phyloP scores from a whole-genome alignment of 768 basidiomycete species.

The Kwoniella botswanensis region DNA sequence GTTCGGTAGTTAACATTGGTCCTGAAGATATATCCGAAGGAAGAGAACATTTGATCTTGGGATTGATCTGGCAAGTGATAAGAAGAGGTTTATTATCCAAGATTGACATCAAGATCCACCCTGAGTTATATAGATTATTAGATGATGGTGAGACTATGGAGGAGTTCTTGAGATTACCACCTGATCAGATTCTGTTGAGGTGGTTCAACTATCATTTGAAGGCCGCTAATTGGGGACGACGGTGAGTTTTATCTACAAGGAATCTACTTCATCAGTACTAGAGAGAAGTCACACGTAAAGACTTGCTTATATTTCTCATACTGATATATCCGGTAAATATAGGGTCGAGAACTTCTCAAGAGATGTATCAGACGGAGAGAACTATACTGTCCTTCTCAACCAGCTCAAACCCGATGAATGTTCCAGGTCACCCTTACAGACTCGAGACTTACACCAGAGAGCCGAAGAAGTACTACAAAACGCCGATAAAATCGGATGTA shows the following conservation, averaged over 20 bases:
- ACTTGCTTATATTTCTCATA: neutral
- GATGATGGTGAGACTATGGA: slow-evolving; percentile 98
- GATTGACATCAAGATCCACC: slow-evolving; percentile 97
- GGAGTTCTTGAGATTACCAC: slow-evolving; percentile 88
- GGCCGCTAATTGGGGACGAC: slow-evolving; percentile 86
- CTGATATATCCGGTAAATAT: slow-evolving; percentile 3
- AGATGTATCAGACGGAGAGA: slow-evolving; percentile 96
- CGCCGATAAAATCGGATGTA: slow-evolving; percentile 88
- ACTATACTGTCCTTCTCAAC: slow-evolving; percentile 93
- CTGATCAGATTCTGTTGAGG: slow-evolving; percentile 94
- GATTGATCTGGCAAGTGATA: slow-evolving; percentile 98
- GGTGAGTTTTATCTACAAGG: slow-evolving; percentile 62
- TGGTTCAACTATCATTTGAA: slow-evolving; percentile 99
- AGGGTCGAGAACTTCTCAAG: slow-evolving; percentile 97
- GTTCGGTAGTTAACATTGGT: slow-evolving; percentile 98
- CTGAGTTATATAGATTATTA: slow-evolving; percentile 91
- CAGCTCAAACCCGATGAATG: slow-evolving; percentile 95
- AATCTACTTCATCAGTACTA: neutral
- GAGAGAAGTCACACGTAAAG: too few species aligned
- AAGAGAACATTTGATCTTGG: slow-evolving; percentile 93
- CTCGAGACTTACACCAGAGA: slow-evolving; percentile 75
- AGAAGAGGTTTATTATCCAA: slow-evolving; percentile 88
- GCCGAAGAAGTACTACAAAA: slow-evolving; percentile 94
- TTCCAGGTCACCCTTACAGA: slow-evolving; percentile 87
- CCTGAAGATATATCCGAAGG: slow-evolving; percentile 90